Base-by-base conservation (phyloP, 768 basidiomycete genomes). In the Cystoderma amianthinum region DNA sequence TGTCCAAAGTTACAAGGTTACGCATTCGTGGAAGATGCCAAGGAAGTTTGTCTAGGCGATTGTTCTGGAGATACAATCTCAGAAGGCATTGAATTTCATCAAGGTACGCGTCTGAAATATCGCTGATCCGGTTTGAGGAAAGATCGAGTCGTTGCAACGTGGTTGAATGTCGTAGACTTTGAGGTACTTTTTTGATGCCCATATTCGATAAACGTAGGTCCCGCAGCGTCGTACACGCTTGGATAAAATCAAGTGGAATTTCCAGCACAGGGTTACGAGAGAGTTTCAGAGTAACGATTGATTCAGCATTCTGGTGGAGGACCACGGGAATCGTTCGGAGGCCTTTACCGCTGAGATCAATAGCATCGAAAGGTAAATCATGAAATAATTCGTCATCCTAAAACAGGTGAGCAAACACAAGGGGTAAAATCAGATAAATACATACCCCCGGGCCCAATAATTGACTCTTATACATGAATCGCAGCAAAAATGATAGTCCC, bases 231-330 rank as follows among this genome's bases (percentile, higher is more conserved):
- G 76, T 77, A 55, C 92, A 95, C 4, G 84, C 78, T 60, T 96
- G 89, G 43, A 96, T 84, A 57, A 99, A 99, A 62, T 98, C 96
- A 38, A 91, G 80, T 1, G 95, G 96, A 24, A 98, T 85, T 59
- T 98, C 94, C 41, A 94, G 76, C 78, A 95, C 90, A 2, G 94
- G 92, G 56, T 98, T 99, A 33, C 88, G 80, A 3, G 92, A 95
- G 11, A 98, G 75, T 45, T 86, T 88, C 44, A 98, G 82, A 30
- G 74, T 81, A 44, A 87, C 68, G 52, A 99, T 93, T 18, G 76
- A 76, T 49, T 85, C 81, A 1, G 93, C 92, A 44, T 90, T 80
- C 41, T 78, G 74, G 59, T 99, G 85, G 10, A 97, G 70, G 44
- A 80, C 69, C 49, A 95, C 82, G 1, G 96, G 96, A 36, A 98